Evolutionary conservation across 2,329 filamentous ascomycete species (phyloP).

Genomic region (Aspergillus costaricaensis): DNA sequence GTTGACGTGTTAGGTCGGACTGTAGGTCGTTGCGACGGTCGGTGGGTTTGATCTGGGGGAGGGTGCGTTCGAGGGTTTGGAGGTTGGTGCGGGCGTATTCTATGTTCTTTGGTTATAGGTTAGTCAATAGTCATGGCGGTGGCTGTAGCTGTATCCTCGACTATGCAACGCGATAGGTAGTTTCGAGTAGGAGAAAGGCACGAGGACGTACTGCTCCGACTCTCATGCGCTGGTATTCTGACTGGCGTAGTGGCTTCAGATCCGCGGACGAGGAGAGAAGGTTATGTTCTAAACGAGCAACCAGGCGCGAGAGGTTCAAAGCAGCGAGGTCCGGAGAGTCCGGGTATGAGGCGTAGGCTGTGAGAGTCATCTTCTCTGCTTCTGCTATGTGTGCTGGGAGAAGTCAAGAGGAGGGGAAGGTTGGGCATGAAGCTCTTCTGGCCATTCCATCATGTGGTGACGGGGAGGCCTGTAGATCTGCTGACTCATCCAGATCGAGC

Average conservation of each 20-base stretch:
- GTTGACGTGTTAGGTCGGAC: slow-evolving; percentile 43
- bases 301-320: slow-evolving; percentile 46
- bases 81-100: slow-evolving; percentile 48
- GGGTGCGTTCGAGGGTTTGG: slow-evolving; percentile 42
- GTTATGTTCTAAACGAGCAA: slow-evolving; percentile 47
- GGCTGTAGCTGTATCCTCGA: not conserved
- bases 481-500: not conserved
- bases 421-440: not conserved
- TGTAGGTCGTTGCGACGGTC: slow-evolving; percentile 43
- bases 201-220: slow-evolving; percentile 39
- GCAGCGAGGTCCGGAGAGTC: slow-evolving; percentile 33
- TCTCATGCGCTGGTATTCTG: slow-evolving; percentile 47
- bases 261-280: slow-evolving; percentile 43
- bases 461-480: slow-evolving; percentile 1
- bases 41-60: slow-evolving; percentile 43
- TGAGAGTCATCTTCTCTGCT: slow-evolving; percentile 24
- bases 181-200: too few species aligned
- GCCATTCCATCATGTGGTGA: not conserved
- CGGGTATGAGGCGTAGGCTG: slow-evolving; percentile 16
- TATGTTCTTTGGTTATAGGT: slow-evolving; percentile 37
- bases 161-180: not conserved
- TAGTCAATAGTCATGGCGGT: not conserved
- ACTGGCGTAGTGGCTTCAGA: slow-evolving; percentile 39
- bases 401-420: not conserved
- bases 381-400: not conserved